Conservation (phyloP, 1,284 basidiomycete species). For the Rhodotorula sp. region DNA sequence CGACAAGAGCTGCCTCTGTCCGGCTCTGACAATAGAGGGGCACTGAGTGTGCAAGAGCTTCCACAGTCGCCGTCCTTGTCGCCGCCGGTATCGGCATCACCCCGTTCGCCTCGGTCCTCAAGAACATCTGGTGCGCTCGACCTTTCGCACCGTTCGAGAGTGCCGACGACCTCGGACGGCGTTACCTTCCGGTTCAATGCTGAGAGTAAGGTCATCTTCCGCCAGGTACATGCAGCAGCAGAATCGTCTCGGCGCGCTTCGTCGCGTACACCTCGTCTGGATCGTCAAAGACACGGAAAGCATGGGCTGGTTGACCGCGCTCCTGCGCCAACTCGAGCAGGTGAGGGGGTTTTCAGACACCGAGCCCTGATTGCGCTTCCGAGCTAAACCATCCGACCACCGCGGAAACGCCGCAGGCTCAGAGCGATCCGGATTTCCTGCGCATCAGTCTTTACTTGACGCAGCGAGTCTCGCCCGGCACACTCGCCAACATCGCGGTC, state of each 20-base stretch:
- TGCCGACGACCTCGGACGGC: too few relatives aligned
- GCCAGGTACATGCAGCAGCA: conserved; percentile 70
- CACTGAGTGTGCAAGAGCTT: too few relatives aligned
- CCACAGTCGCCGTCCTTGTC: conserved; percentile 69
- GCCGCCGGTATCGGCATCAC: conserved; percentile 84
- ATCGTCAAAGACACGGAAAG: conserved; percentile 55
- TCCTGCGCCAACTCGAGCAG: conserved; percentile 78
- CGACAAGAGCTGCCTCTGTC: too few relatives aligned
- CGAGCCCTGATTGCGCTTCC: fast-evolving
- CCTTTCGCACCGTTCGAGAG: background rate
- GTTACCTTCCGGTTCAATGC: too few relatives aligned
- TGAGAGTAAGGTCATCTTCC: too few relatives aligned
- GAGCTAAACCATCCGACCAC: background rate
- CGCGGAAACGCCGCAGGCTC: conserved; percentile 14
- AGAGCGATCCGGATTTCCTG: conserved; percentile 67
- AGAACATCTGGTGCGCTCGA: conserved; percentile 72
- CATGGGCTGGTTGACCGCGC: conserved; percentile 87
- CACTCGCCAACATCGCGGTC: conserved; percentile 84
- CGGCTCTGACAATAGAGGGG: too few relatives aligned
- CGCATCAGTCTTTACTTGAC: conserved; percentile 87
- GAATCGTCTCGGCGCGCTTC: conserved; percentile 69
- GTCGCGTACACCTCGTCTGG: conserved; percentile 89
- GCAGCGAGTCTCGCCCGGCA: conserved; percentile 76
- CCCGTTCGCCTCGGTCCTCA: conserved; percentile 85
- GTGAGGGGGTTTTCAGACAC: conserved; percentile 58